Evolutionary conservation across 441 rosid genomes (phyloP), one percentile per base, ranked within the genome.

Genomic region (Hypseocharis bilobata): DNA sequence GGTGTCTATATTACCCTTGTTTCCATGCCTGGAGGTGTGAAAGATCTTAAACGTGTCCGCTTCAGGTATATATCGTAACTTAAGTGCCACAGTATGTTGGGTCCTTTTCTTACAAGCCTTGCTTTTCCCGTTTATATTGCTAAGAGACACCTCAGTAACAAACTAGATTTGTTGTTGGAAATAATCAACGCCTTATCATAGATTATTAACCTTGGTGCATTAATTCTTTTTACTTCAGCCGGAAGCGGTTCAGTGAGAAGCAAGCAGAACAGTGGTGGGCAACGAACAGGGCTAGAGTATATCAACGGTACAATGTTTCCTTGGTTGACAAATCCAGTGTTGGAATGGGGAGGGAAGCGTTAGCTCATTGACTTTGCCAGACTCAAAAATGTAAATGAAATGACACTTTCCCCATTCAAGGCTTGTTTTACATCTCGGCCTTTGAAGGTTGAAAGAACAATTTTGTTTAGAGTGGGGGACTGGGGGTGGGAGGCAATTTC

Each of bases 201-300:
- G n/a, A n/a, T n/a, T n/a, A n/a, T n/a, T n/a, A n/a, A n/a, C n/a
- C n/a, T n/a, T n/a, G n/a, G n/a, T n/a, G n/a, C n/a, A n/a, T n/a
- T n/a, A n/a, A n/a, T n/a, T n/a, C n/a, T n/a, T n/a, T n/a, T n/a
- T 20, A 38, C 32, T 69, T 82, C 89, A 89, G 96, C 74, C 90
- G 90, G 40, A 89, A 83, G 81, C 80, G 86, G 65, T 88, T 92
- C 76, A 88, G 87, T 54, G 98, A 92, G 85, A 86, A 88, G 70
- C 89, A 92, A 79, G 96, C 98, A 0, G 98, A 90, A 69, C 85
- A 82, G 67, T 88, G 98, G 98, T 92, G 98, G 98, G 85, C 96
- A 54, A 90, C 86, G 74, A 92, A 92, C 80, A 81, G 94, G 65
- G 85, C 82, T 64, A 81, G 96, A 76, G 96, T 92, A 36, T 85